Base-by-base conservation (phyloP, 257 asterid genomes). In the Nicotiana otophora region DNA sequence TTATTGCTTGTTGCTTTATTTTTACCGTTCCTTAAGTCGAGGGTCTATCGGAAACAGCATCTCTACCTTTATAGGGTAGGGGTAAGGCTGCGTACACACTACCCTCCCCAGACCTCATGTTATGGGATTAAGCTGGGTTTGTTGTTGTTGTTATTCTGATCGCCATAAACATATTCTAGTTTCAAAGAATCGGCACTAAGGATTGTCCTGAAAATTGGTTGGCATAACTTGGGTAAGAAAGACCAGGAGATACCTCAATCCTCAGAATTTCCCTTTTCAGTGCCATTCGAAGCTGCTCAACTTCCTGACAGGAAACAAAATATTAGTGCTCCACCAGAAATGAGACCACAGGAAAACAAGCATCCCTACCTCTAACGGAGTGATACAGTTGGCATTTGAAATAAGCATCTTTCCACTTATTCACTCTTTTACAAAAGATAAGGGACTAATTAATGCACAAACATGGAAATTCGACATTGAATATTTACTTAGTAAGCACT, bases 211-310 rank as follows among this genome's bases (percentile, higher is more conserved):
- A 17, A 67, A 14, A 75, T 75, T 75, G 80, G 61, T 16, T 26
- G 63, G 42, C 63, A 14, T 75, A 75, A 51, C 10, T 75, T 16
- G 53, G 82, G 70, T 34, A 36, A 55, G 82, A 0, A 39, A 39
- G 46, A 36, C 20, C 10, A 60, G 60, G 58, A 81, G 80, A 81
- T 92, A 96, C 99, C 99, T 93, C 95, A 81, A 93, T 83, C 90
- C 88, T 94, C 82, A 86, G 65, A 55, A 96, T 84, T 90, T 94
- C 93, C 87, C 92, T 91, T 77, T 87, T 93, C 75, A 96, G 9
- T 15, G 94, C 90, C 84, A 82, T 86, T 72, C 86, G 91, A 55
- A 96, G 98, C 85, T 85, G 95, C 86, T 93, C 98, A 61, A 93
- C 93, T 87, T 94, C 99, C 99, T 96, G 88, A 85, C 64, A 54